These are phyloP conservation scores for Scedosporium minutisporum DNA, from an alignment of 2,329 filamentous ascomycete genomes.

Conservation along the genomic window DNA sequence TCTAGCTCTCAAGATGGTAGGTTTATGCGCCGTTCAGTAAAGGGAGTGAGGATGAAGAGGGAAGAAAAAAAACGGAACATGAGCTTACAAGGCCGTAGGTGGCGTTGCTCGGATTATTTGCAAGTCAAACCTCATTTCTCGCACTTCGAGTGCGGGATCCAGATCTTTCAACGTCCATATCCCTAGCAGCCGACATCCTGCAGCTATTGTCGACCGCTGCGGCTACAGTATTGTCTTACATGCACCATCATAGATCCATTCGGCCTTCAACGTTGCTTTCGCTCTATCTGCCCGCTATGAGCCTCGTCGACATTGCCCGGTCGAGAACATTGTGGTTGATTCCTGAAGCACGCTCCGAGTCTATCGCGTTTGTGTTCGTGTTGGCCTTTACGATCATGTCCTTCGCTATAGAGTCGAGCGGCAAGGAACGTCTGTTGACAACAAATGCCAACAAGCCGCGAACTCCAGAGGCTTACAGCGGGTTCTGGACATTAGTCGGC, in stretches of 20 bases:
- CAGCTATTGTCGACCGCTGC: conserved; percentile 9
- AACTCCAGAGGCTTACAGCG: conserved; percentile 12
- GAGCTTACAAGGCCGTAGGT: conserved; percentile 4
- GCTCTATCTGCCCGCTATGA: conserved; percentile 13
- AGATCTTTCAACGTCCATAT: conserved; percentile 9
- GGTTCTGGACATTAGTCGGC: conserved; percentile 13
- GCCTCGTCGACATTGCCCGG: conserved; percentile 12
- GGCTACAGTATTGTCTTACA: conserved; percentile 11
- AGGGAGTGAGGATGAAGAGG: background rate
- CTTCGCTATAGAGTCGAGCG: conserved; percentile 13
- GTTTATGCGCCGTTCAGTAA: conserved; percentile 6
- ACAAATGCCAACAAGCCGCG: conserved; percentile 4
- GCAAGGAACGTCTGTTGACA: conserved; percentile 10
- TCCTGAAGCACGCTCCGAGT: background rate
- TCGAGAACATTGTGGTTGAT: conserved; percentile 14
- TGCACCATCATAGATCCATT: conserved; percentile 13
- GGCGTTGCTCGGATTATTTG: conserved; percentile 8
- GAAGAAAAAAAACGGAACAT: background rate
- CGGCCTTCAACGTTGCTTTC: conserved; percentile 16
- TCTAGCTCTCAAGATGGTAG: conserved; percentile 20
- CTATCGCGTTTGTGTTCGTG: conserved; percentile 7
- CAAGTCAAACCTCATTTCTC: conserved; percentile 11
- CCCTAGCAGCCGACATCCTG: conserved; percentile 14
- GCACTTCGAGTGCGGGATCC: conserved; percentile 8
- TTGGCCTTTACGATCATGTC: conserved; percentile 9